These are phyloP conservation scores for Lipomyces kockii DNA, from an alignment of 805 yeast genomes.

Conservation along the genomic window DNA sequence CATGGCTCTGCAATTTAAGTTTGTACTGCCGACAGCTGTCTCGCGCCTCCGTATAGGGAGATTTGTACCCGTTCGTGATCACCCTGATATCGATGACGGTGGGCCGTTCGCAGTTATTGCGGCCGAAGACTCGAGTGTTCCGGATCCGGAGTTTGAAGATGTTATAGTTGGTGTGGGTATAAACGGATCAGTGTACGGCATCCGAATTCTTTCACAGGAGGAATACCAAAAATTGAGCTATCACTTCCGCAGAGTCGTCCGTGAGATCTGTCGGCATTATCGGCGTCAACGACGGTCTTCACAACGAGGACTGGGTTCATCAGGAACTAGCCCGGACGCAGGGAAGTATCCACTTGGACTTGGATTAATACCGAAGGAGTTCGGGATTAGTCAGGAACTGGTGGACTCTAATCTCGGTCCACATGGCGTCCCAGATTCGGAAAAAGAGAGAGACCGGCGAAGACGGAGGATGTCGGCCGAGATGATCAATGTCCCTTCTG, in stretches of 20 bases:
- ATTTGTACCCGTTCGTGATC: constrained; percentile 16
- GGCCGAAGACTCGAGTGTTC: not conserved
- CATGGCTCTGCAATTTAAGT: constrained; percentile 17
- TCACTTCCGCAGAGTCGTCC: constrained; percentile 2
- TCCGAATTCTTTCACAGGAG: constrained; percentile 18
- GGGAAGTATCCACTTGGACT: constrained; percentile 20
- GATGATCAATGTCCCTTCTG: not conserved
- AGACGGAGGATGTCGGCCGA: not conserved
- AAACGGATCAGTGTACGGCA: constrained; percentile 30
- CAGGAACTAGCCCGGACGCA: not conserved
- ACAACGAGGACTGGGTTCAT: not conserved
- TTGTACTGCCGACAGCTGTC: constrained; percentile 24
- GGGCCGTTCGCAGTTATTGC: not conserved
- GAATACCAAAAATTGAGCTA: constrained; percentile 19
- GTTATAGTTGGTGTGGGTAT: constrained; percentile 27
- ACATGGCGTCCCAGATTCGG: not conserved
- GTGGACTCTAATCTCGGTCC: constrained; percentile 4
- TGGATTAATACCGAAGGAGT: constrained; percentile 13
- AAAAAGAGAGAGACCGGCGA: not conserved
- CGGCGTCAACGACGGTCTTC: not conserved
- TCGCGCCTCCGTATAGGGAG: constrained; percentile 23
- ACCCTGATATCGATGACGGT: not conserved
- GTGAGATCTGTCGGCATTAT: constrained; percentile 12
- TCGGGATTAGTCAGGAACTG: constrained; percentile 11
- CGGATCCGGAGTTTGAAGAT: constrained; percentile 15